phyloP scores from a whole-genome alignment of 2,329 filamentous ascomycete genomes.

The Trichoderma koningiopsis region DNA sequence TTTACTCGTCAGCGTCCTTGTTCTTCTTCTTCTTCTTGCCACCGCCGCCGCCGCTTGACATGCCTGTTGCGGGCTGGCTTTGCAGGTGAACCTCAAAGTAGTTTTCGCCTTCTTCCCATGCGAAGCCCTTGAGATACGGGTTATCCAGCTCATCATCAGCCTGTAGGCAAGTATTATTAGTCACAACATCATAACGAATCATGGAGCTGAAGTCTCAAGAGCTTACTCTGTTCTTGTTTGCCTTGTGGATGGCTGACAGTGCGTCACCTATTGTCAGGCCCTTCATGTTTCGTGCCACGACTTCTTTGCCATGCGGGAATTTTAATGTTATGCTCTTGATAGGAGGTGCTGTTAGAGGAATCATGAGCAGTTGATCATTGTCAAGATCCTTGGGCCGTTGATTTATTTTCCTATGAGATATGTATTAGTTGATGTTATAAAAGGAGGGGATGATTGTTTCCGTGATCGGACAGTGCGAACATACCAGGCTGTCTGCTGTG shows the following conservation, averaged over 20 bases:
- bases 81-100: constrained; percentile 84
- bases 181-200: not conserved
- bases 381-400: constrained; percentile 76
- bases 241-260: constrained; percentile 91
- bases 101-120: constrained; percentile 94
- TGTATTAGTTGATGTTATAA: constrained; percentile 4
- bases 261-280: constrained; percentile 98
- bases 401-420: constrained; percentile 80
- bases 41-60: constrained; percentile 44
- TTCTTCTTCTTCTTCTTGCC: constrained; percentile 75
- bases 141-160: constrained; percentile 87
- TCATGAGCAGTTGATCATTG: constrained; percentile 81
- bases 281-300: constrained; percentile 84
- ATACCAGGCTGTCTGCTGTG: constrained; percentile 86
- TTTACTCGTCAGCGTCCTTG: constrained; percentile 52
- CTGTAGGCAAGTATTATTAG: constrained; percentile 48
- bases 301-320: constrained; percentile 84
- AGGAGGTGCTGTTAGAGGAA: constrained; percentile 75
- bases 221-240: constrained; percentile 92
- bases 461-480: not conserved
- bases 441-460: not conserved
- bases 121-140: constrained; percentile 89
- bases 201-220: not conserved
- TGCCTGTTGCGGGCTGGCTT: constrained; percentile 59
- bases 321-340: constrained; percentile 94